A percentile compares a stretch with the other conserved stretches of the same genome.
phyloP scores from a whole-genome alignment of 2,329 filamentous ascomycete genomes.

The Metarhizium album region DNA sequence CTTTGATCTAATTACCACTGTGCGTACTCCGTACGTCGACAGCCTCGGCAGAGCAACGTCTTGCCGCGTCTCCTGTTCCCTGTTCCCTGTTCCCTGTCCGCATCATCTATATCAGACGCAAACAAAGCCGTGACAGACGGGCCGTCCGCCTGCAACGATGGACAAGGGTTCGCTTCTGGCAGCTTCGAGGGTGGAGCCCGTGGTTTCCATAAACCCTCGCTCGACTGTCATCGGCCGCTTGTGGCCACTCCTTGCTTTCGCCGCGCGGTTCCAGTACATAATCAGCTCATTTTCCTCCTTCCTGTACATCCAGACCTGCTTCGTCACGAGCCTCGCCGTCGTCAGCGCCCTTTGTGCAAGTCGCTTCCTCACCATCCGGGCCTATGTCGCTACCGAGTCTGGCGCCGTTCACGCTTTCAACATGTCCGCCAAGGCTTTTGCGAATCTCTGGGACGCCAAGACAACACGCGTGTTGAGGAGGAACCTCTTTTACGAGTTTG shows the following conservation, averaged over 20 bases:
- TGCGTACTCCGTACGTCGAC: background rate
- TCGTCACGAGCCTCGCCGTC: constrained; percentile 19
- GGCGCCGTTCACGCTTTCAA: constrained; percentile 18
- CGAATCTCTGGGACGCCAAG: constrained; percentile 27
- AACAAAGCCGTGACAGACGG: background rate
- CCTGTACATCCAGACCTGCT: constrained; percentile 20
- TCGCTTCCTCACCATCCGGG: constrained; percentile 16
- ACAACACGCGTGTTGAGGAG: constrained; percentile 27
- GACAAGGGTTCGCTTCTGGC: constrained; percentile 28
- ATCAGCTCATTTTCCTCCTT: constrained; percentile 20
- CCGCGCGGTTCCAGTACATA: constrained; percentile 24
- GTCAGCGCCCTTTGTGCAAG: constrained; percentile 14
- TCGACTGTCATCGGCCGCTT: constrained; percentile 22
- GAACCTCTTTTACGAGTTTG: constrained; percentile 41
- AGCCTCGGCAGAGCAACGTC: background rate
- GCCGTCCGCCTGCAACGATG: constrained; percentile 13
- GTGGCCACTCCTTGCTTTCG: constrained; percentile 22
- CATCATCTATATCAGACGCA: background rate
- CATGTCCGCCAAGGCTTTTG: constrained; percentile 18
- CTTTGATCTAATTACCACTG: background rate
- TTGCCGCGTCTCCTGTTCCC: background rate
- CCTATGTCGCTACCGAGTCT: constrained; percentile 17
- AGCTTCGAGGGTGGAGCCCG: constrained; percentile 25
- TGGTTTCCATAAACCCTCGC: constrained; percentile 17
- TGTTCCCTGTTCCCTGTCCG: background rate